A percentile compares a stretch with the other conserved stretches of the same genome.
phyloP scores from a whole-genome alignment of 2,329 filamentous ascomycete species.

The Calcarisporium arbuscula region DNA sequence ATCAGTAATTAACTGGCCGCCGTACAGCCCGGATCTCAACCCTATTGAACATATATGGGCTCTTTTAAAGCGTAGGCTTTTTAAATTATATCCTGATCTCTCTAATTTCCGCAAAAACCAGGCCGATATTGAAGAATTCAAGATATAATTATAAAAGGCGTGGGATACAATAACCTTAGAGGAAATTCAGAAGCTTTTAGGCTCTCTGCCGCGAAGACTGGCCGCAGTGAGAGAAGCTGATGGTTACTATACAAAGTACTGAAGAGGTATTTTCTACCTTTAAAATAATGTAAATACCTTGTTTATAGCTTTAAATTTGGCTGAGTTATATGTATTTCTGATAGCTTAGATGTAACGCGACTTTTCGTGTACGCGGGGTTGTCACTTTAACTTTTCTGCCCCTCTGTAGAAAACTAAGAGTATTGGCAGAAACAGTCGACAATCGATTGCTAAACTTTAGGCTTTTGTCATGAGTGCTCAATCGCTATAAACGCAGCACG shows the following conservation, averaged over 20 bases:
- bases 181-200: neutral
- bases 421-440: too few relatives aligned
- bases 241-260: conserved; percentile 4
- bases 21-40: conserved; percentile 2
- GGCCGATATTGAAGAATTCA: conserved; percentile 1
- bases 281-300: too few relatives aligned
- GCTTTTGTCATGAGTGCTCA: too few relatives aligned
- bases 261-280: too few relatives aligned
- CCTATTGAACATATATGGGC: neutral
- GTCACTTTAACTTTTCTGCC: too few relatives aligned
- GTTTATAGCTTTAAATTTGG: too few relatives aligned
- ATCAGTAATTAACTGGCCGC: neutral
- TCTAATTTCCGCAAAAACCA: neutral
- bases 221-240: neutral
- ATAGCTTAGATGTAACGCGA: too few relatives aligned
- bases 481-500: too few relatives aligned
- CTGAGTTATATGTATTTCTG: too few relatives aligned
- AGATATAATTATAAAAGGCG: neutral
- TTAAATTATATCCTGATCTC: conserved; percentile 1
- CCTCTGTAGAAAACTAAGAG: too few relatives aligned
- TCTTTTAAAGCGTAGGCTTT: neutral
- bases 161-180: conserved; percentile 1
- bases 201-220: neutral
- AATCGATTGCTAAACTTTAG: too few relatives aligned
- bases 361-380: too few relatives aligned